Evolutionary conservation across 2,329 filamentous ascomycete species (phyloP).

Genomic region (Chalaropsis ovoidea): DNA sequence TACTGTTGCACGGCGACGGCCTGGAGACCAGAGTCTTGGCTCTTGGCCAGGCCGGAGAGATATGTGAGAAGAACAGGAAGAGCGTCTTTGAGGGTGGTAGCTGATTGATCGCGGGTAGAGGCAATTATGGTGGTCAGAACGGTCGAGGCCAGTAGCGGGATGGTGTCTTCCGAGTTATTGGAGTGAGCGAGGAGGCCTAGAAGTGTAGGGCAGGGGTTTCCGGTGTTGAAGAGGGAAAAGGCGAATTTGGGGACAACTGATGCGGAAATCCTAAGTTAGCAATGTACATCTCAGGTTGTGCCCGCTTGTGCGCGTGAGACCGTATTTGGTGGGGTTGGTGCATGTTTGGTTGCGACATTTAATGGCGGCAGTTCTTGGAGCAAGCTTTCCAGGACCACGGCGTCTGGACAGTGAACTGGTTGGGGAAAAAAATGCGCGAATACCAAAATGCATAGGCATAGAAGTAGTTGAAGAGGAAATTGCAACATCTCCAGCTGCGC

Average conservation of each 20-base stretch:
- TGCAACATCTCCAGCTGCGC: conserved; percentile 10
- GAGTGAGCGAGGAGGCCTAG: conserved; percentile 73
- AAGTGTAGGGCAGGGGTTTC: conserved; percentile 72
- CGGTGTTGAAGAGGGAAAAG: conserved; percentile 62
- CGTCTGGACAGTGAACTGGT: not conserved
- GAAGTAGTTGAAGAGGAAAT: conserved; percentile 2
- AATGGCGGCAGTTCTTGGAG: not conserved
- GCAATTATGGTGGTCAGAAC: conserved; percentile 73
- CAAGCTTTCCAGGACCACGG: not conserved
- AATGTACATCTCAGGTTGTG: not conserved
- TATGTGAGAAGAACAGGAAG: conserved; percentile 78
- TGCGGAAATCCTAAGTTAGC: not conserved
- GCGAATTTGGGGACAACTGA: conserved; percentile 71
- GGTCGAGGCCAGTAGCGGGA: conserved; percentile 80
- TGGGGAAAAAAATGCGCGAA: not conserved
- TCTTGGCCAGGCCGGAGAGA: conserved; percentile 72
- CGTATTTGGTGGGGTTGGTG: conserved; percentile 2
- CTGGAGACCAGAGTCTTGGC: conserved; percentile 77
- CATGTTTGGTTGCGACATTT: conserved; percentile 12
- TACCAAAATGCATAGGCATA: not conserved
- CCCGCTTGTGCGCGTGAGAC: not conserved
- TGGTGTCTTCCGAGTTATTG: conserved; percentile 63
- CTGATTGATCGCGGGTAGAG: conserved; percentile 51
- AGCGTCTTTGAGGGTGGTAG: conserved; percentile 61
- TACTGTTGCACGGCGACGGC: conserved; percentile 92